A percentile compares a stretch with the other conserved stretches of the same genome.
Conservation (phyloP, 2,329 filamentous ascomycete genomes). For the Cordyceps militaris region DNA sequence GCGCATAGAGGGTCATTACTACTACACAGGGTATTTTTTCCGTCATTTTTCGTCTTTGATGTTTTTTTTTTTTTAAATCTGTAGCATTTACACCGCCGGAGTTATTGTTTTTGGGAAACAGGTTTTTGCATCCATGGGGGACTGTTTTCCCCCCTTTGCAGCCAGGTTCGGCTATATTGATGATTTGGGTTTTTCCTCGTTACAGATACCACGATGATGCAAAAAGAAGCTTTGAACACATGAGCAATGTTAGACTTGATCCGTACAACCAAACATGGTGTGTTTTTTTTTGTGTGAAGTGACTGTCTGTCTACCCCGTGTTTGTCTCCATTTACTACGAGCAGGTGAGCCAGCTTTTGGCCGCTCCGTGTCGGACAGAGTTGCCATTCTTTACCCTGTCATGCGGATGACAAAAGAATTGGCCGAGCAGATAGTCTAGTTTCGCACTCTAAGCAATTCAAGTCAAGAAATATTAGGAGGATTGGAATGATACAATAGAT, state of each 20-base stretch:
- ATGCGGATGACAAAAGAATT: too few relatives aligned
- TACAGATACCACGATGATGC: slow-evolving; percentile 8
- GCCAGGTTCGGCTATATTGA: slow-evolving; percentile 2
- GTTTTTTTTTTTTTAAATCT: slow-evolving; percentile 5
- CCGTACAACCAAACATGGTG: not conserved
- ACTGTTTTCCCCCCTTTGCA: not conserved
- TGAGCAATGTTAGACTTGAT: not conserved
- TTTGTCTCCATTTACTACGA: too few relatives aligned
- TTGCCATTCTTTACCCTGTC: too few relatives aligned
- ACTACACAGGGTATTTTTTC: too few relatives aligned
- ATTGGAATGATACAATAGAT: too few relatives aligned
- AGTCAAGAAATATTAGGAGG: too few relatives aligned
- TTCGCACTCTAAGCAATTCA: too few relatives aligned
- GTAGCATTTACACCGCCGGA: not conserved
- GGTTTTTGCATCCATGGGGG: slow-evolving; percentile 3
- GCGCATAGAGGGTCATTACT: not conserved
- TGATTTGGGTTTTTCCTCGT: not conserved
- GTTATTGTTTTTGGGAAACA: not conserved
- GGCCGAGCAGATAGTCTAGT: too few relatives aligned
- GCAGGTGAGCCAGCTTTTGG: too few relatives aligned
- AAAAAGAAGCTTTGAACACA: slow-evolving; percentile 3
- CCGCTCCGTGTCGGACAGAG: too few relatives aligned
- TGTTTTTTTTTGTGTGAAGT: too few relatives aligned
- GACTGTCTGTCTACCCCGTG: too few relatives aligned
- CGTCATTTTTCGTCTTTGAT: not conserved